Base-by-base conservation (phyloP, 163 green algal genomes). In the Volvox carteri region DNA sequence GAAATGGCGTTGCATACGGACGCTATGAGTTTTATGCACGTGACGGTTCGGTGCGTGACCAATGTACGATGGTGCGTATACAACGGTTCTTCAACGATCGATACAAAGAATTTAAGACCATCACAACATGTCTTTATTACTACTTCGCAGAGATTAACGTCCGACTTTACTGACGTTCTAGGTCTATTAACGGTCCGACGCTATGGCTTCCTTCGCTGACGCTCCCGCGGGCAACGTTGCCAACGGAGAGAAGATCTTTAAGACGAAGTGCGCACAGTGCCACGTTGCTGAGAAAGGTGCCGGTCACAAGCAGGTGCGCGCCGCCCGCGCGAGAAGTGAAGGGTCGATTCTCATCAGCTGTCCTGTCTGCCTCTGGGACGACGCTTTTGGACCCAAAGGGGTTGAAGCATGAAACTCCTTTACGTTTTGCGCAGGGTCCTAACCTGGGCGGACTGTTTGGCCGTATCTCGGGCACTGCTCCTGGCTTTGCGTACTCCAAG, bases 251-350 rank as follows among this genome's bases (percentile, higher is more conserved):
- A 96, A 99, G 94, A 99, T 99, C 70, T 99, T 99, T 93, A 99
- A 99, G 93, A 99, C 97, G 62, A 99, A 99, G 95, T 98, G 96
- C 85, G 94, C 97, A 1, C 98, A 99, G 92, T 99, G 98, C 93
- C 98, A 99, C 92, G 95, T 97, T 46, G 95, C 95, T 5, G 97
- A 99, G 91, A 96, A 97, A 74, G 97, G 97, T 44, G 95, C 93
- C 46, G 96, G 95, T 72, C 97, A 99, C 92, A 99, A 99, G 95
- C 98, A 99, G 95, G 98, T 99, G 79, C 56, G 87, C 62, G 67
- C 62, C 42, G 44, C 79, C 62, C 78, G 62, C 3, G 67, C 25
- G 19, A 48, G 16, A 28, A 21, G 7, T 11, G 44, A 65, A 0
- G 6, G 14, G 9, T 28, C 23, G n/a, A 44, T 44, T 41, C 14